These are phyloP conservation scores for Limonium bicolor DNA, from an alignment of 148 eudicot genomes.

Conservation along the genomic window DNA sequence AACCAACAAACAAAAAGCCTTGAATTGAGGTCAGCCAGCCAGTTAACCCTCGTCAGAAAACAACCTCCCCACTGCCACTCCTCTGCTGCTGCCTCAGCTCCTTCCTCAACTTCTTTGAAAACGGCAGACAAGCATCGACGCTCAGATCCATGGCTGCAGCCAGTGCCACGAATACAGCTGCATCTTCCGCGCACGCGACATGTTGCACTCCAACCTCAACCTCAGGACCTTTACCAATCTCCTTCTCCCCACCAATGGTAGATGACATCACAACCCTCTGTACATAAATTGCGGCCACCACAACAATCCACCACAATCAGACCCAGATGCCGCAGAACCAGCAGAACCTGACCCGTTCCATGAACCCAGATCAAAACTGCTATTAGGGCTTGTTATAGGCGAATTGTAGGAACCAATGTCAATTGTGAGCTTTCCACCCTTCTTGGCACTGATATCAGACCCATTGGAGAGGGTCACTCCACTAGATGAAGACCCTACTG, in stretches of 20 bases:
- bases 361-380: slow-evolving; percentile 68
- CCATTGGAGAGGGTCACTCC: slow-evolving; percentile 44
- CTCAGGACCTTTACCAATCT: slow-evolving; percentile 24
- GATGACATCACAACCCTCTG: slow-evolving; percentile 91
- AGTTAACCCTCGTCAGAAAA: slow-evolving; percentile 1
- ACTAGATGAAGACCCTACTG: slow-evolving; percentile 9
- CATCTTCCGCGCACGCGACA: slow-evolving; percentile 55
- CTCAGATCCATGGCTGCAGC: slow-evolving; percentile 56
- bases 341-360: slow-evolving; percentile 48
- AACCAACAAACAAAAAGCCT: too few species aligned
- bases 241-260: slow-evolving; percentile 45
- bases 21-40: too few species aligned
- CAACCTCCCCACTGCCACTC: background rate
- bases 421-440: slow-evolving; percentile 63
- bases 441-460: slow-evolving; percentile 22
- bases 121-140: slow-evolving; percentile 47
- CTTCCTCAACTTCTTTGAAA: slow-evolving; percentile 33
- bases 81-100: slow-evolving; percentile 23
- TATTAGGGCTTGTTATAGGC: slow-evolving; percentile 44
- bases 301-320: slow-evolving; percentile 3
- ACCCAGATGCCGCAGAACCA: slow-evolving; percentile 12
- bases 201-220: slow-evolving; percentile 58
- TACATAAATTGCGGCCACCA: slow-evolving; percentile 53
- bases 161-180: slow-evolving; percentile 50
- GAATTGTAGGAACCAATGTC: slow-evolving; percentile 41